Conservation (phyloP, 1,284 basidiomycete genomes). For the Bjerkandera adusta region DNA sequence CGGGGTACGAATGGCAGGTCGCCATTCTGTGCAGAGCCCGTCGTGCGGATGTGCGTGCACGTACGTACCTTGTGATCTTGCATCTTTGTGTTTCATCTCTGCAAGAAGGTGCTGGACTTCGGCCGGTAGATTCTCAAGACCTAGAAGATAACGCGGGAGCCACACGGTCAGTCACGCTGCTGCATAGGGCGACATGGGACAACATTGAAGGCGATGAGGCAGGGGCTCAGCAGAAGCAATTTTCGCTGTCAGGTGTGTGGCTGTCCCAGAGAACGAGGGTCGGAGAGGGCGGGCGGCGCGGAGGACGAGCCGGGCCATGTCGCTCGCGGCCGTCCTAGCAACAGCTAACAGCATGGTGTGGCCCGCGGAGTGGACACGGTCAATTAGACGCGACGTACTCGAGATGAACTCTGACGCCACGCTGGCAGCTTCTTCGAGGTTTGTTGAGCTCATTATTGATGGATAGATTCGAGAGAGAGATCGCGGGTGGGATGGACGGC, state of each 20-base stretch:
- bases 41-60: too few relatives aligned
- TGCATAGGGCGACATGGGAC: neutral
- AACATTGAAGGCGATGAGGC: neutral
- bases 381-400: conserved; percentile 46
- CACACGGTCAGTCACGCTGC: neutral
- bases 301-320: too few relatives aligned
- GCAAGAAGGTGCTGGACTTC: conserved; percentile 71
- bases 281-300: neutral
- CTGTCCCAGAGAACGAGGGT: neutral
- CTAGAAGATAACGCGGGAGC: conserved; percentile 34
- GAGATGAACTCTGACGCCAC: conserved; percentile 70
- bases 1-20: too few relatives aligned
- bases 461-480: too few relatives aligned
- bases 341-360: neutral
- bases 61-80: conserved; percentile 39
- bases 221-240: neutral
- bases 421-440: conserved; percentile 66
- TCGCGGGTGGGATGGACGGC: too few relatives aligned
- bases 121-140: conserved; percentile 72
- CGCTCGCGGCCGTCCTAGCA: neutral
- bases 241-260: too few relatives aligned
- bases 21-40: too few relatives aligned
- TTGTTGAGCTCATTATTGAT: conserved; percentile 30
- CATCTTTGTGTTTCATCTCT: conserved; percentile 66
- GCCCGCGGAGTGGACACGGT: too few relatives aligned